phyloP scores from a whole-genome alignment of 768 basidiomycete species.

The Tricholoma sp. region DNA sequence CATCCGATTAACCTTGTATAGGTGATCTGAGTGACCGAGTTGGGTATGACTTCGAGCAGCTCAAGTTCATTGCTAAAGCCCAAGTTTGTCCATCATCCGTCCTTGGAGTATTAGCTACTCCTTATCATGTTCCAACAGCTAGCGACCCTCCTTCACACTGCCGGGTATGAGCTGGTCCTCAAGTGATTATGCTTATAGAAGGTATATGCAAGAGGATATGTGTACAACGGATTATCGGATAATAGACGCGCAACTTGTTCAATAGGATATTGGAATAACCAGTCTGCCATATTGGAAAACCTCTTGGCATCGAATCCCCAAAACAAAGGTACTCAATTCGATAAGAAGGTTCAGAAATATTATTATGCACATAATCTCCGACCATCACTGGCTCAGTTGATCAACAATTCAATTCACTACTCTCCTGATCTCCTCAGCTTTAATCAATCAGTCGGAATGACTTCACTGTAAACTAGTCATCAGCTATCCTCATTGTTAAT shows the following conservation, averaged over 20 bases:
- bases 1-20: slow-evolving; percentile 14
- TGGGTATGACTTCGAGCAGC: slow-evolving; percentile 80
- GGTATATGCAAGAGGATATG: background rate
- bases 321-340: background rate
- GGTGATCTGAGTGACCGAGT: slow-evolving; percentile 77
- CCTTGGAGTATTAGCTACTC: background rate
- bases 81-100: slow-evolving; percentile 43
- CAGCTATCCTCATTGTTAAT: too few species aligned
- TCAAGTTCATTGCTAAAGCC: slow-evolving; percentile 82
- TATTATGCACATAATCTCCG: too few species aligned
- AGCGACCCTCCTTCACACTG: slow-evolving; percentile 64
- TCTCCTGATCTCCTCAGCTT: too few species aligned
- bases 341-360: background rate
- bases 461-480: too few species aligned
- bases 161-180: slow-evolving; percentile 45
- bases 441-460: too few species aligned
- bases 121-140: slow-evolving; percentile 37
- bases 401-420: too few species aligned
- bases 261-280: background rate
- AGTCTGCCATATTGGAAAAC: background rate
- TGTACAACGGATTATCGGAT: background rate
- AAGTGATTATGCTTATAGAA: background rate
- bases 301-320: background rate
- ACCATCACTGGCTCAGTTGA: too few species aligned
- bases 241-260: background rate